Percentiles rank a stretch among this genome's conserved stretches.
phyloP scores from a whole-genome alignment of 2,329 filamentous ascomycete genomes.

The Aspergillus novoparasiticus region DNA sequence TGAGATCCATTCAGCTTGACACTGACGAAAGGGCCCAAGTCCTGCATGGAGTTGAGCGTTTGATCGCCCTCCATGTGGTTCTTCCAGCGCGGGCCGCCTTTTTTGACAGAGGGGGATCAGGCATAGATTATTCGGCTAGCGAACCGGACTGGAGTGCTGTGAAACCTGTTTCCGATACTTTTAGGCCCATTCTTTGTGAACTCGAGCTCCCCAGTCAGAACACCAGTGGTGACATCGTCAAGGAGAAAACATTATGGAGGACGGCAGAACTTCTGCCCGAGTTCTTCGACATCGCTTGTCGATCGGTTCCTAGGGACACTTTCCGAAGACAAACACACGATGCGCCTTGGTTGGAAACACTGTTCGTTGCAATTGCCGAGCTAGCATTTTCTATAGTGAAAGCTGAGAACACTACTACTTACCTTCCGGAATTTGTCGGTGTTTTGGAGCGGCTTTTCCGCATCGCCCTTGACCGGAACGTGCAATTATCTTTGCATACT shows the following conservation, averaged over 20 bases:
- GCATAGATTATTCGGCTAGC: conserved; percentile 37
- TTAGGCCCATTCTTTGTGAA: conserved; percentile 38
- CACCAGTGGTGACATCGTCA: conserved; percentile 3
- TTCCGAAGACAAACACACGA: conserved; percentile 49
- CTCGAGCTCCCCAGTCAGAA: conserved; percentile 16
- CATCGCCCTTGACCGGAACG: conserved; percentile 40
- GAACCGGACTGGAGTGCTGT: conserved; percentile 38
- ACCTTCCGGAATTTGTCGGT: conserved; percentile 33
- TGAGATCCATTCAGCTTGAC: conserved; percentile 30
- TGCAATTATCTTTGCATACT: conserved; percentile 44
- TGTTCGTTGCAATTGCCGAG: conserved; percentile 49
- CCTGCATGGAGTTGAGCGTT: conserved; percentile 37
- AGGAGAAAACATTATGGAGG: conserved; percentile 28
- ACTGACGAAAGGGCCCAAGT: conserved; percentile 36
- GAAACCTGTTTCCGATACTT: conserved; percentile 39
- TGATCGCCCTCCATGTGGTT: conserved; percentile 45
- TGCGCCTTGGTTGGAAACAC: conserved; percentile 52
- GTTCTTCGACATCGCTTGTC: conserved; percentile 50
- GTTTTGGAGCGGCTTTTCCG: conserved; percentile 43
- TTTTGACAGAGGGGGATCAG: conserved; percentile 36
- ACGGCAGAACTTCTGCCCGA: conserved; percentile 40
- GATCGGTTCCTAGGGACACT: conserved; percentile 47
- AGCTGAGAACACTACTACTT: conserved; percentile 26
- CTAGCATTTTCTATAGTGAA: conserved; percentile 40
- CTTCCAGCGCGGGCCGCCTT: conserved; percentile 43